Percentiles rank a stretch among this genome's conserved stretches.
Evolutionary conservation across 108 stramenopile genomes (phyloP).

Genomic region (Pseudonitzschia pungens): DNA sequence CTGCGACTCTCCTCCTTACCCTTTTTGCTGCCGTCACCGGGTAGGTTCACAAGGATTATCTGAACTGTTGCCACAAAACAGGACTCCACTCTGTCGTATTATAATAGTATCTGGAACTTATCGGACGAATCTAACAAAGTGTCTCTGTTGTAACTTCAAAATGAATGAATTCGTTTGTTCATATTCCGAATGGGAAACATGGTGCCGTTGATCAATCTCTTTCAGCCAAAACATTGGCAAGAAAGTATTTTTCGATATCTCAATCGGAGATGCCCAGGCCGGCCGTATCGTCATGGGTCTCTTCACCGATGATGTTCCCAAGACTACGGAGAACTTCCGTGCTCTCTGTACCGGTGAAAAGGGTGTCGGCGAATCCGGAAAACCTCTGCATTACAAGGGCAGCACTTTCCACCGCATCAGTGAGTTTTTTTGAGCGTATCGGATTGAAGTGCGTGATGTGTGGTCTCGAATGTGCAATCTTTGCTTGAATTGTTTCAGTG

Average conservation of each 20-base stretch:
- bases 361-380: conserved; percentile 77
- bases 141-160: neutral
- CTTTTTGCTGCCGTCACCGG: conserved; percentile 30
- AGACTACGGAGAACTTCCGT: conserved; percentile 61
- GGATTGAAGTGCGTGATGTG: neutral
- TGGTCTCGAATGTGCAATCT: too few species aligned
- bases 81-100: neutral
- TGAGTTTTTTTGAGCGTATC: conserved; percentile 21
- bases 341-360: conserved; percentile 93
- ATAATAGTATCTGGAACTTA: neutral
- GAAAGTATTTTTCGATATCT: conserved; percentile 89
- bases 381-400: conserved; percentile 88
- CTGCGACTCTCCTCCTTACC: conserved; percentile 29
- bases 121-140: neutral
- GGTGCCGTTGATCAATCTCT: conserved; percentile 17
- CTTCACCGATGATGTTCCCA: conserved; percentile 90
- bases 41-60: conserved; percentile 10
- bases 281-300: conserved; percentile 90
- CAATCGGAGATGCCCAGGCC: conserved; percentile 36
- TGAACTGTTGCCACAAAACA: neutral
- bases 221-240: conserved; percentile 62
- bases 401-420: conserved; percentile 88
- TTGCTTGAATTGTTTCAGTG: neutral
- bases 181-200: neutral
- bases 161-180: neutral